Conservation (phyloP, 179 eudicot genomes). For the Beta corolliflora region DNA sequence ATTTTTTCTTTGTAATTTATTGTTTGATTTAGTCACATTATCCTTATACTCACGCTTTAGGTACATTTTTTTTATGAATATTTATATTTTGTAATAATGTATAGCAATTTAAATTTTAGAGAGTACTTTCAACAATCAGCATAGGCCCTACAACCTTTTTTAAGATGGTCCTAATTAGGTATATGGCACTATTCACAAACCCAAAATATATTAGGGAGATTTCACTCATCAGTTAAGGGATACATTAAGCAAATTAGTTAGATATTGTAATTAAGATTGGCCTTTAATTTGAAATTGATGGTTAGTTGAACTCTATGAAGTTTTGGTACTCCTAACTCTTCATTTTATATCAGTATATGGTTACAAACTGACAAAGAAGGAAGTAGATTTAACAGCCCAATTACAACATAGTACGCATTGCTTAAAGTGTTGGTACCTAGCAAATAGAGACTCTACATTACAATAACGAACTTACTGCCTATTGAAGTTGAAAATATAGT, state of each 20-base stretch:
- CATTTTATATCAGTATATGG: not conserved
- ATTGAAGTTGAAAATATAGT: too few relatives aligned
- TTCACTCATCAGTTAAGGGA: not conserved
- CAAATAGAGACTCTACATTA: too few relatives aligned
- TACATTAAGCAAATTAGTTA: conserved; percentile 9
- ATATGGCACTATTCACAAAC: not conserved
- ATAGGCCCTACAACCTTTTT: too few relatives aligned
- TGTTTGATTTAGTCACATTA: too few relatives aligned
- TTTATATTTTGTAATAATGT: too few relatives aligned
- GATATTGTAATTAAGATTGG: conserved; percentile 1
- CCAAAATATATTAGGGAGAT: not conserved
- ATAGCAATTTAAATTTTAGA: too few relatives aligned
- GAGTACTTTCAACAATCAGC: too few relatives aligned
- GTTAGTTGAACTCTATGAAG: not conserved
- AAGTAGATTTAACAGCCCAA: not conserved
- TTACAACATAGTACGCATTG: not conserved
- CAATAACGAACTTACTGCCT: too few relatives aligned
- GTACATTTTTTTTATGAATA: too few relatives aligned
- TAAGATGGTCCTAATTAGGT: too few relatives aligned
- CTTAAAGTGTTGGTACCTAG: conserved; percentile 1
- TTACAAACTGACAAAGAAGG: not conserved
- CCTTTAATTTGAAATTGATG: not conserved
- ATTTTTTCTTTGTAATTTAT: too few relatives aligned
- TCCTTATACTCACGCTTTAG: too few relatives aligned
- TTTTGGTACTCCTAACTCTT: not conserved